These are phyloP conservation scores for Rhodotorula paludigena DNA, from an alignment of 768 basidiomycete genomes.

Conservation along the genomic window DNA sequence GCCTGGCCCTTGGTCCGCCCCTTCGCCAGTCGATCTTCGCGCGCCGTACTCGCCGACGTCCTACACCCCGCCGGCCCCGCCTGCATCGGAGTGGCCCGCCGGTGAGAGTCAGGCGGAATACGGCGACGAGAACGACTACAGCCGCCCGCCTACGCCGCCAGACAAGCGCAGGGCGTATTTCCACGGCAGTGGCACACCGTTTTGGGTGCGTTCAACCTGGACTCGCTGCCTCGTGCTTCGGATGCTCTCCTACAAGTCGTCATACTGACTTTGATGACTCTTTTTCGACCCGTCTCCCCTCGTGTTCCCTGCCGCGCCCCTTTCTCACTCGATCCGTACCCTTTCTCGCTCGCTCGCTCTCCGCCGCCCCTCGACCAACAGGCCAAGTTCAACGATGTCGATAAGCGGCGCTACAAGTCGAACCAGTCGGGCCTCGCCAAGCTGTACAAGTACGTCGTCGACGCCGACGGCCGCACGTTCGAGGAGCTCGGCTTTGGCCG, in stretches of 20 bases:
- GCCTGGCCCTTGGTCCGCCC: neutral
- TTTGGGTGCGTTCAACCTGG: neutral
- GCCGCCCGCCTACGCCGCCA: neutral
- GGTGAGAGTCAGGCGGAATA: too few species aligned
- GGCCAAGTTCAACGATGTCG: neutral
- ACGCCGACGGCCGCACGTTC: neutral
- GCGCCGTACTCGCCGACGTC: neutral
- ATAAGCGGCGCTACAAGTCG: conserved; percentile 1
- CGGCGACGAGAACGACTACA: neutral
- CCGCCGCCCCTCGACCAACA: neutral
- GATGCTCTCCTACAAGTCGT: too few species aligned
- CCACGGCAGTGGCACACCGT: neutral
- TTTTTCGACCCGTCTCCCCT: too few species aligned
- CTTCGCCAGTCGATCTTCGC: neutral
- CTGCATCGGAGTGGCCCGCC: too few species aligned
- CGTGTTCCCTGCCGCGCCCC: too few species aligned
- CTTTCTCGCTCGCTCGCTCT: neutral
- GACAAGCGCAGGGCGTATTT: neutral
- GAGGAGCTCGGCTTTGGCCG: too few species aligned
- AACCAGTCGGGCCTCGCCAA: conserved; percentile 2
- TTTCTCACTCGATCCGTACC: too few species aligned
- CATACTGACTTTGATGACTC: too few species aligned
- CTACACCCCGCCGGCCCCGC: neutral
- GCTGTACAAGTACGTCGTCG: neutral
- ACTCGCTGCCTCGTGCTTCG: too few species aligned